A percentile compares a stretch with the other conserved stretches of the same genome.
Evolutionary conservation across 345 rosid species (phyloP).

Genomic region (Linum tenue): DNA sequence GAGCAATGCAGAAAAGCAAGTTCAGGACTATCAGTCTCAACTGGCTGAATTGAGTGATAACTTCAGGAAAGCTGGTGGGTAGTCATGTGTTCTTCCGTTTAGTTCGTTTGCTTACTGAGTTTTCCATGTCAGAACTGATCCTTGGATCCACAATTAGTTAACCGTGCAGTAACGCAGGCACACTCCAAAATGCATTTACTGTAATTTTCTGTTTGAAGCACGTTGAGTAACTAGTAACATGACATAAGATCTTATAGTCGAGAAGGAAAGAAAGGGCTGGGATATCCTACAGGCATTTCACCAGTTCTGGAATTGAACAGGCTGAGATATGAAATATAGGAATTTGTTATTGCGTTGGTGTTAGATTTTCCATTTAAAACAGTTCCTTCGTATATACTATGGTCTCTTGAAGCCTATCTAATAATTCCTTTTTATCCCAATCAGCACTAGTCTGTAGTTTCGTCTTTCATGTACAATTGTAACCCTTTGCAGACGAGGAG

Average conservation of each 20-base stretch:
- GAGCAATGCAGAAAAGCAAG: constrained; percentile 71
- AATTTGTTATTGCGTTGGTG: background rate
- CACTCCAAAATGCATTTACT: too few species aligned
- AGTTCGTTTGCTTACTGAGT: background rate
- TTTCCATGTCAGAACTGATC: background rate
- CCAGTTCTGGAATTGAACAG: too few species aligned
- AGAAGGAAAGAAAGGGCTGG: background rate
- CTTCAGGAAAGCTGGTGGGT: constrained; percentile 47
- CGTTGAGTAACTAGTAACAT: background rate
- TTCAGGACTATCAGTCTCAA: constrained; percentile 46
- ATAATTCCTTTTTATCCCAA: too few species aligned
- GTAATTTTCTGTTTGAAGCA: background rate
- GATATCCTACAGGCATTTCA: background rate
- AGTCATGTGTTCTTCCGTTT: background rate
- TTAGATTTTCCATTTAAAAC: background rate
- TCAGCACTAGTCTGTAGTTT: background rate
- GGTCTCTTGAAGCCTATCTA: too few species aligned
- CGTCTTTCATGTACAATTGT: background rate
- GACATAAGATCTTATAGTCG: background rate
- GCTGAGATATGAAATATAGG: background rate
- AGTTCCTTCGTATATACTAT: background rate
- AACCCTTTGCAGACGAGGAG: constrained; percentile 47
- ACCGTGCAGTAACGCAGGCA: background rate
- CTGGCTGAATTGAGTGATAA: constrained; percentile 40
- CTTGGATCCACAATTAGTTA: background rate